A percentile compares a stretch with the other conserved stretches of the same genome.
phyloP scores from a whole-genome alignment of 2,329 filamentous ascomycete genomes.

The Pseudogymnoascus sp. region DNA sequence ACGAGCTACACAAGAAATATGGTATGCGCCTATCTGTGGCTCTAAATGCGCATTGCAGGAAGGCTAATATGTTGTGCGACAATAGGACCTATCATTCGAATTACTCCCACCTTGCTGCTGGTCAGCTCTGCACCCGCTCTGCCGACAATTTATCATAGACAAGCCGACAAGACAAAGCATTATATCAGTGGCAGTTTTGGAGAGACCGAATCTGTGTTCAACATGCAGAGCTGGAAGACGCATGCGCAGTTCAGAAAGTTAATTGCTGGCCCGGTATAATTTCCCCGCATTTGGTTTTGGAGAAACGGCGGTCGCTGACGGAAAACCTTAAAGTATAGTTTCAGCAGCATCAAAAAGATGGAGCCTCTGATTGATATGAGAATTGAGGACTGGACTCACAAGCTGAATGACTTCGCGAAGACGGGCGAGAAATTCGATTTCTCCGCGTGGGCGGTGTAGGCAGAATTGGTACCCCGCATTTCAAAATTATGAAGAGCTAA shows the following conservation, averaged over 20 bases:
- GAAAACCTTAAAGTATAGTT: conserved; percentile 35
- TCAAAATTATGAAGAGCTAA: background rate
- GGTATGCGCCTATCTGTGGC: conserved; percentile 29
- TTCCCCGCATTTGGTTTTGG: conserved; percentile 17
- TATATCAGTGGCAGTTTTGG: conserved; percentile 53
- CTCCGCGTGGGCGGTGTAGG: conserved; percentile 44
- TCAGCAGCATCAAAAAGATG: conserved; percentile 50
- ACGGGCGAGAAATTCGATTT: conserved; percentile 44
- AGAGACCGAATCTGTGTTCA: conserved; percentile 47
- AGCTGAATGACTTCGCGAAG: conserved; percentile 40
- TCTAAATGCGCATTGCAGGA: background rate
- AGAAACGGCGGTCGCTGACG: conserved; percentile 13
- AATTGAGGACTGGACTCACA: conserved; percentile 42
- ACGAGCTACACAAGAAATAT: conserved; percentile 40
- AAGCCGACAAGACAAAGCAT: conserved; percentile 49
- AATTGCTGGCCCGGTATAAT: conserved; percentile 36
- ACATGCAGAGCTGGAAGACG: conserved; percentile 44
- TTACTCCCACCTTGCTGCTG: conserved; percentile 45
- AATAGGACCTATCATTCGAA: conserved; percentile 43
- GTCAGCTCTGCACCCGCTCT: conserved; percentile 46
- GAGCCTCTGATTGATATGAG: conserved; percentile 46
- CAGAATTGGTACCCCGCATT: conserved; percentile 5
- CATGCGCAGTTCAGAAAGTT: conserved; percentile 48
- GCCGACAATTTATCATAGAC: conserved; percentile 47
- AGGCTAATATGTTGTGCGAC: background rate